Percentiles rank a stretch among this genome's conserved stretches.
Evolutionary conservation across 2,329 filamentous ascomycete genomes (phyloP).

Genomic region (Boeremia exigua): DNA sequence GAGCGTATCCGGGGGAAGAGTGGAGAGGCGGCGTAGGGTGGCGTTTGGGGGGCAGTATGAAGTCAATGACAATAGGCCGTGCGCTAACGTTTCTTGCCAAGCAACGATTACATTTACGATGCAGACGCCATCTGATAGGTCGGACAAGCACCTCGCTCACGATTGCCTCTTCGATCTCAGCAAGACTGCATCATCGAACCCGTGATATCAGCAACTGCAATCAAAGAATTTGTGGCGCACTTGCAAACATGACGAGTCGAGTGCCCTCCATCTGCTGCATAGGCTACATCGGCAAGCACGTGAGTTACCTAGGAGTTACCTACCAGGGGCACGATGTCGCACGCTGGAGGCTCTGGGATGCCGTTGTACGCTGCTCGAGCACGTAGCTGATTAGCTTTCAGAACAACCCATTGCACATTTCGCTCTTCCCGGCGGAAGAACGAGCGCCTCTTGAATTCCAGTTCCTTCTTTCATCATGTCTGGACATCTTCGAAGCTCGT

Average conservation of each 20-base stretch:
- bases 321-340: not conserved
- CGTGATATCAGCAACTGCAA: constrained; percentile 5
- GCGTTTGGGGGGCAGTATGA: constrained; percentile 39
- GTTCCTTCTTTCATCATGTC: constrained; percentile 85
- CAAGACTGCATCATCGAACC: constrained; percentile 22
- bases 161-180: constrained; percentile 34
- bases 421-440: constrained; percentile 79
- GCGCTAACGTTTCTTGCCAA: constrained; percentile 20
- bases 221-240: not conserved
- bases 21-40: constrained; percentile 47
- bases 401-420: constrained; percentile 96
- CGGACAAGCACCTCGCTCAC: constrained; percentile 16
- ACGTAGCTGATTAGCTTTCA: constrained; percentile 46
- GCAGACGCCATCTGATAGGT: constrained; percentile 42
- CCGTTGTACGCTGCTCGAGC: not conserved
- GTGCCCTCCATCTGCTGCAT: constrained; percentile 85
- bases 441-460: constrained; percentile 86
- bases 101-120: constrained; percentile 38
- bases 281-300: constrained; percentile 91
- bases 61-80: constrained; percentile 31
- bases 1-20: constrained; percentile 43
- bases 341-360: not conserved
- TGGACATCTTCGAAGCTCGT: constrained; percentile 92
- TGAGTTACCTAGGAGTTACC: constrained; percentile 52
- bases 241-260: constrained; percentile 53